Conservation (phyloP, 495 filamentous ascomycete genomes). For the Zalerion maritima region DNA sequence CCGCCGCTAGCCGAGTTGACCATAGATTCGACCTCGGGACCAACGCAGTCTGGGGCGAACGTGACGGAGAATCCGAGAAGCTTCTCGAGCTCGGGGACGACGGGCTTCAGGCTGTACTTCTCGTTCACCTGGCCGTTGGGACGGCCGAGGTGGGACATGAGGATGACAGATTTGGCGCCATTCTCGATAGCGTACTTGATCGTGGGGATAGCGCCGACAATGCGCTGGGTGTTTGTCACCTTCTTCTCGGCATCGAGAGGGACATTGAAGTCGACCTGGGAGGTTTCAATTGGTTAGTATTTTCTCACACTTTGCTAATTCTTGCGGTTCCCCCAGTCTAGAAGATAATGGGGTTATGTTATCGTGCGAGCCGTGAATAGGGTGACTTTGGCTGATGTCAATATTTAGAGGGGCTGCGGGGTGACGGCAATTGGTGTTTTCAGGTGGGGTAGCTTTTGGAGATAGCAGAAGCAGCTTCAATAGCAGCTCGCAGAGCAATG, state of each 20-base stretch:
- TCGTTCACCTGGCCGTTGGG: slow-evolving; percentile 77
- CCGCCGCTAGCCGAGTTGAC: slow-evolving; percentile 75
- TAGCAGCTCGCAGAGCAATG: too few species aligned
- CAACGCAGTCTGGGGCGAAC: slow-evolving; percentile 86
- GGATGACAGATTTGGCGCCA: slow-evolving; percentile 84
- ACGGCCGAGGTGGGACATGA: slow-evolving; percentile 98
- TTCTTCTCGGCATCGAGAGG: slow-evolving; percentile 81
- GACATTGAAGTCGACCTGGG: slow-evolving; percentile 97
- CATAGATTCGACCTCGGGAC: slow-evolving; percentile 71
- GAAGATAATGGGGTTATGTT: too few species aligned
- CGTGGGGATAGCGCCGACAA: slow-evolving; percentile 90
- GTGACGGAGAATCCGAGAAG: slow-evolving; percentile 68
- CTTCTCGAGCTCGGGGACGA: slow-evolving; percentile 84
- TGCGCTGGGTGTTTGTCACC: slow-evolving; percentile 96
- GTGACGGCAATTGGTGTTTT: too few species aligned
- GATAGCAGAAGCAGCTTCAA: too few species aligned
- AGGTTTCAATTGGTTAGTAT: too few species aligned
- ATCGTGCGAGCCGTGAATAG: too few species aligned
- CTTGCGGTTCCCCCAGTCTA: too few species aligned
- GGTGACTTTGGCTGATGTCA: too few species aligned
- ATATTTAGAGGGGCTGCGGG: too few species aligned
- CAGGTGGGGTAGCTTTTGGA: too few species aligned
- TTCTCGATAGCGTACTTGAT: slow-evolving; percentile 96
- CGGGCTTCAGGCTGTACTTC: slow-evolving; percentile 90
- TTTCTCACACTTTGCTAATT: too few species aligned